Conservation (phyloP, 2,329 filamentous ascomycete species). For the Rhinocladiella similis region DNA sequence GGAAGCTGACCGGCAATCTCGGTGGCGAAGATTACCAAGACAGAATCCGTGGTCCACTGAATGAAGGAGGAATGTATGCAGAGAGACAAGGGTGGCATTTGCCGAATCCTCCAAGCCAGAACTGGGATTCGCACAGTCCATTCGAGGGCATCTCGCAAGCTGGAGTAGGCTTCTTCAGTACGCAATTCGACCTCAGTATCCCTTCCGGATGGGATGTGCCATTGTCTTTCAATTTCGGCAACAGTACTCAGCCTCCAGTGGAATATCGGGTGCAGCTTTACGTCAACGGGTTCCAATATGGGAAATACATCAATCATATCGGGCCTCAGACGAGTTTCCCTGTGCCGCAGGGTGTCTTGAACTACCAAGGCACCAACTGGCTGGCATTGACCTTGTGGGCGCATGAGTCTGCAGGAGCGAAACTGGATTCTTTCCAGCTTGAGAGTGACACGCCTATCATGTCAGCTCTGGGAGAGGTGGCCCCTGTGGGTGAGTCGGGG, state of each 20-base stretch:
- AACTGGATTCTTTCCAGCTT: slow-evolving; percentile 56
- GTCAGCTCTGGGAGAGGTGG: not conserved
- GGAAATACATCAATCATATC: slow-evolving; percentile 67
- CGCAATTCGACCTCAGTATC: slow-evolving; percentile 52
- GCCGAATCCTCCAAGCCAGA: slow-evolving; percentile 34
- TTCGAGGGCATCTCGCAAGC: slow-evolving; percentile 43
- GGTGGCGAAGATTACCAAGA: slow-evolving; percentile 58
- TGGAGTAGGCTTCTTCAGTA: slow-evolving; percentile 55
- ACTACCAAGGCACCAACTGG: slow-evolving; percentile 70
- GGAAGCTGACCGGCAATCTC: slow-evolving; percentile 62
- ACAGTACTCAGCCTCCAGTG: slow-evolving; percentile 13
- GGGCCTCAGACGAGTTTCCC: slow-evolving; percentile 72
- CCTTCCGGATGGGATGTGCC: slow-evolving; percentile 56
- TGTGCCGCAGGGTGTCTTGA: slow-evolving; percentile 71
- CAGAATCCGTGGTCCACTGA: slow-evolving; percentile 54
- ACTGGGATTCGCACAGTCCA: slow-evolving; percentile 38
- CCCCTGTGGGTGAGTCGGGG: not conserved
- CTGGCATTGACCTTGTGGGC: slow-evolving; percentile 67
- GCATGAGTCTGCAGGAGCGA: slow-evolving; percentile 56
- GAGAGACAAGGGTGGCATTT: slow-evolving; percentile 59
- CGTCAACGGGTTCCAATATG: slow-evolving; percentile 76
- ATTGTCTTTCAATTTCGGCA: slow-evolving; percentile 51
- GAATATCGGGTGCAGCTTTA: slow-evolving; percentile 65
- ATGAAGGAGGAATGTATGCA: slow-evolving; percentile 58
- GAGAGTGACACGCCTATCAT: slow-evolving; percentile 19